Base-by-base conservation (phyloP, 345 rosid species). In the Mangifera indica region DNA sequence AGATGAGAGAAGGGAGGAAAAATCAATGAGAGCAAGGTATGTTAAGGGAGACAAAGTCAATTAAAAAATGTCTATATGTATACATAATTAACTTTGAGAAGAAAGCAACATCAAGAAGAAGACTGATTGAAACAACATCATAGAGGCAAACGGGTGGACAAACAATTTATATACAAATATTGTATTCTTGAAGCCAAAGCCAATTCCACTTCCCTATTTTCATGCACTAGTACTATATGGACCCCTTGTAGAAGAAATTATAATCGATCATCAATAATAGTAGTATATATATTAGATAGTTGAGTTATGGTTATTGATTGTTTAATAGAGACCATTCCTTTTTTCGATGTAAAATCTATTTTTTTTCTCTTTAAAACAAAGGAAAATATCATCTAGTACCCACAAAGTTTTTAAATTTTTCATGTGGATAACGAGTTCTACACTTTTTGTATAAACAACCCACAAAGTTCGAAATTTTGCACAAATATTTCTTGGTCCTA, bases 151-250 rank as follows among this genome's bases (percentile, higher is more conserved):
- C 42, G 32, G 10, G 21, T n/a, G 15, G 64, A 60, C 64, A 60
- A 15, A 1, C n/a, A n/a, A n/a, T n/a, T n/a, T n/a, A n/a, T n/a
- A n/a, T 62, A 18, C 57, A 66, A 69, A 67, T 37, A 25, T 49
- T 72, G 63, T 60, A 73, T 78, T 77, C 86, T 75, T 82, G 66
- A 79, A 81, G 77, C 76, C 17, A 76, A 85, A 85, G 82, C 75
- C 72, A 80, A 52, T 64, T 79, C 57, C 15, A 44, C 14, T 6
- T 1, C 4, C 13, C 2, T 17, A 32, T 64, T 70, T 40, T 46
- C 46, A n/a, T 34, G n/a, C 62, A 14, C 18, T 32, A 45, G 48
- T n/a, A n/a, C n/a, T 1, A 11, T 34, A 53, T 52, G 63, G 78
- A 63, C 40, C 82, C 63, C 26, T n/a, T 24, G n/a, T 56, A 24